Conservation (phyloP, 1,139 yeast species). For the Candida buenavistaensis region DNA sequence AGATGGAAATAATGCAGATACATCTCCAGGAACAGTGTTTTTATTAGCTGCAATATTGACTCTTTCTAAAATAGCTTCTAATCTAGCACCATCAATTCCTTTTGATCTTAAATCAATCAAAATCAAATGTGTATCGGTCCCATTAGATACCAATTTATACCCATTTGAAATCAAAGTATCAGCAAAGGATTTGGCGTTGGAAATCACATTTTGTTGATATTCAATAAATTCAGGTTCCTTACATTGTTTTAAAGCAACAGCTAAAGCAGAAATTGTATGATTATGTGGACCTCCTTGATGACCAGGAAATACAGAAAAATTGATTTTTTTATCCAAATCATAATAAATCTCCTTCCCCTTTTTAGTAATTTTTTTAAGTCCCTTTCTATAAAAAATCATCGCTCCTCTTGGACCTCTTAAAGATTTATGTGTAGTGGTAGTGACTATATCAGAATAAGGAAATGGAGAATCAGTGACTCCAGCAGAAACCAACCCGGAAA, state of each 20-base stretch:
- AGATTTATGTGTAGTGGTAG: constrained; percentile 96
- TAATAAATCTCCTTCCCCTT: constrained; percentile 85
- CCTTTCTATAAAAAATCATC: constrained; percentile 95
- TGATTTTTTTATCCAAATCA: constrained; percentile 86
- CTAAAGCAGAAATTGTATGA: constrained; percentile 93
- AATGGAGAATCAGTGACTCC: constrained; percentile 92
- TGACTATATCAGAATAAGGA: constrained; percentile 92
- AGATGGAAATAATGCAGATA: constrained; percentile 91
- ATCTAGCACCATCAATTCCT: constrained; percentile 93
- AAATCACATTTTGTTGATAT: constrained; percentile 80
- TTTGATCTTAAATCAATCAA: constrained; percentile 81
- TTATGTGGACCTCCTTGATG: constrained; percentile 99
- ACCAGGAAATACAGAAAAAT: constrained; percentile 97
- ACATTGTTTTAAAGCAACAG: constrained; percentile 93
- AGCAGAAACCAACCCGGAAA: constrained; percentile 91
- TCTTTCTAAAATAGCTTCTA: constrained; percentile 86
- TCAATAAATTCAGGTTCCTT: constrained; percentile 79
- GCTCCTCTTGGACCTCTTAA: constrained; percentile 99
- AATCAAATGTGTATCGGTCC: constrained; percentile 93
- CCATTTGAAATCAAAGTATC: constrained; percentile 65
- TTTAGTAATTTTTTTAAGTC: constrained; percentile 80
- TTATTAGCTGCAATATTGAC: constrained; percentile 93
- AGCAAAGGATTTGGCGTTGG: constrained; percentile 79
- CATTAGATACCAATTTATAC: constrained; percentile 81
- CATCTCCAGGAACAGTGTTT: constrained; percentile 95